Evolutionary conservation across 129 eudicot species (phyloP).

Genomic region (Rutidosis leptorrhynchoides): DNA sequence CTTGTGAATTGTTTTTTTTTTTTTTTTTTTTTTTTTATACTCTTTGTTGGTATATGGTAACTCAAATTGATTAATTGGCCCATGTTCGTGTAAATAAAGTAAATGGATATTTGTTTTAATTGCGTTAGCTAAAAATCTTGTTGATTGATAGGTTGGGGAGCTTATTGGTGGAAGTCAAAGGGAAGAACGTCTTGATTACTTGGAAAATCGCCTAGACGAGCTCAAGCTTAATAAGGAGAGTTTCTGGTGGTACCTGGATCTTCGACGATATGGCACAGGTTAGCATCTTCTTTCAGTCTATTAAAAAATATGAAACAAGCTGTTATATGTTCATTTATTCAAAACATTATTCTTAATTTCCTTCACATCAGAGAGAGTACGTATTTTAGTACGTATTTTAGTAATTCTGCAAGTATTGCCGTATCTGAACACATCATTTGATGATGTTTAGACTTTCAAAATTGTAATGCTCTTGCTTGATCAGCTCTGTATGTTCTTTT

Average conservation of each 20-base stretch:
- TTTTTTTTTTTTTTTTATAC: background rate
- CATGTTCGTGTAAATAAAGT: background rate
- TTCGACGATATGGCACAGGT: conserved; percentile 99
- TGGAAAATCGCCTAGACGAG: conserved; percentile 76
- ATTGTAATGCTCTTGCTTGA: background rate
- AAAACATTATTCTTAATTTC: background rate
- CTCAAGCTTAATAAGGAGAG: conserved; percentile 78
- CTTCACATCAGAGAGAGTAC: background rate
- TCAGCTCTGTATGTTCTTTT: background rate
- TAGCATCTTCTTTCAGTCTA: conserved; percentile 22
- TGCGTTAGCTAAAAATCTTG: background rate
- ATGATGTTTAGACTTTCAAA: background rate
- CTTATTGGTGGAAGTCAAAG: conserved; percentile 99
- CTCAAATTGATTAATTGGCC: no score
- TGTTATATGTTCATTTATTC: conserved; percentile 1
- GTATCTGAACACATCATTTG: background rate
- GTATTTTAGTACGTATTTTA: no score
- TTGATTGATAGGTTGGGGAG: conserved; percentile 75
- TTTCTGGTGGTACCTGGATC: conserved; percentile 98
- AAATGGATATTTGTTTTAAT: background rate
- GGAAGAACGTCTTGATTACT: conserved; percentile 84
- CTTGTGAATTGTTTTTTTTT: background rate
- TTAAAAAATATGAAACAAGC: conserved; percentile 7
- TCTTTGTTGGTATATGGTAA: background rate
- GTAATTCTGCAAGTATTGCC: background rate